A percentile compares a stretch with the other conserved stretches of the same genome.
Conservation (phyloP, 148 eudicot genomes). For the Talinum fruticosum region DNA sequence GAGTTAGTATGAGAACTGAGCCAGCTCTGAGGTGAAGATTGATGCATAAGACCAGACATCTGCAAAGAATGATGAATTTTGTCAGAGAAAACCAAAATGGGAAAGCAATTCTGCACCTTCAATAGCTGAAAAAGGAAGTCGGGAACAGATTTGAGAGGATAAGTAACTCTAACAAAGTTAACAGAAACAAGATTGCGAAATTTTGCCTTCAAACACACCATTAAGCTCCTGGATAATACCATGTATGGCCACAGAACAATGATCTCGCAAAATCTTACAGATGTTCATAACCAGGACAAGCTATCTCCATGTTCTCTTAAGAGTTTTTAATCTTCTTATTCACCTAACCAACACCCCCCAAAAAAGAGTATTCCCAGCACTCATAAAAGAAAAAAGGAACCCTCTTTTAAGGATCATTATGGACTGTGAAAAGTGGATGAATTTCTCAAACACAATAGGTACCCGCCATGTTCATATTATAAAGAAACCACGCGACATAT, state of each 20-base stretch:
- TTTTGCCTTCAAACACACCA: not conserved
- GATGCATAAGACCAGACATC: conserved; percentile 75
- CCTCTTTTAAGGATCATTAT: not conserved
- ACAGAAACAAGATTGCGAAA: not conserved
- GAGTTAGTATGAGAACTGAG: conserved; percentile 73
- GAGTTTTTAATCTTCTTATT: not conserved
- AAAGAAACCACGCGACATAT: conserved; percentile 7
- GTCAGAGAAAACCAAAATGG: conserved; percentile 12
- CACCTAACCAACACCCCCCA: conserved; percentile 1
- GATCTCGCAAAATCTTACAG: not conserved
- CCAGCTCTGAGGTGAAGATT: conserved; percentile 78
- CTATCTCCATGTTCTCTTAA: not conserved
- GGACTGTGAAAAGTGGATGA: not conserved
- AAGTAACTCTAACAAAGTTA: conserved; percentile 14
- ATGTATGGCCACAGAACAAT: not conserved
- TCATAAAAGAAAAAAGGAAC: not conserved
- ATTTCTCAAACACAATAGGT: not conserved
- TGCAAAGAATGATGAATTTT: conserved; percentile 34
- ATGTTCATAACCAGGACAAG: not conserved
- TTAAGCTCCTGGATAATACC: conserved; percentile 6
- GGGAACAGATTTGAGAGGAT: not conserved
- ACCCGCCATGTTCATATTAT: conserved; percentile 1
- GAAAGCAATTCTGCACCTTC: not conserved
- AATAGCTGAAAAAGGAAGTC: conserved; percentile 5
- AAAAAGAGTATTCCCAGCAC: too few relatives aligned